These are phyloP conservation scores for Apiospora arundinis DNA, from an alignment of 2,329 filamentous ascomycete genomes.

Conservation along the genomic window DNA sequence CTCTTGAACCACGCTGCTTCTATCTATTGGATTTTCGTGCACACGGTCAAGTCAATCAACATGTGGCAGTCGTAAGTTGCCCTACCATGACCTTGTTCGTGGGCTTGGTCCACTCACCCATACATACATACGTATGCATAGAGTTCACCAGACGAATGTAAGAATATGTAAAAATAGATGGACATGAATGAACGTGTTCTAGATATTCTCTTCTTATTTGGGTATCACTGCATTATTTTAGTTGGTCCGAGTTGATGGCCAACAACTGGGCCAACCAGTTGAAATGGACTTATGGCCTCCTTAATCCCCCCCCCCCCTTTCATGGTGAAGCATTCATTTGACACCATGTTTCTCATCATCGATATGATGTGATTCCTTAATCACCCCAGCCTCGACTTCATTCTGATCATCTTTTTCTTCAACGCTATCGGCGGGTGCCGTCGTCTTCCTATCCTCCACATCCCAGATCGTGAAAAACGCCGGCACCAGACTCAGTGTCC, in stretches of 20 bases:
- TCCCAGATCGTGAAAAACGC: not conserved
- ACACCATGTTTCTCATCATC: not conserved
- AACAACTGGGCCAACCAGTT: not conserved
- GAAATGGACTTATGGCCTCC: not conserved
- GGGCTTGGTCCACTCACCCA: not conserved
- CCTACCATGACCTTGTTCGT: not conserved
- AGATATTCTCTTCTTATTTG: not conserved
- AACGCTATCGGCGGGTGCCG: not conserved
- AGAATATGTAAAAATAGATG: too few relatives aligned
- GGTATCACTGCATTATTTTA: not conserved
- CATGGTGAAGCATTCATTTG: not conserved
- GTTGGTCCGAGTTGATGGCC: slow-evolving; percentile 1
- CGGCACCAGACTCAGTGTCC: not conserved
- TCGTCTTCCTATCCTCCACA: not conserved
- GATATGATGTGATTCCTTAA: not conserved
- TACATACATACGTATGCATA: too few relatives aligned
- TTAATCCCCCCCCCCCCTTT: not conserved
- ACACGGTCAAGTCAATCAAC: not conserved
- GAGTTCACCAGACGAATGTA: too few relatives aligned
- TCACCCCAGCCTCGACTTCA: not conserved
- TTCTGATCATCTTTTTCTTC: not conserved
- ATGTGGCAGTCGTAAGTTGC: not conserved
- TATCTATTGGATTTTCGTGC: not conserved
- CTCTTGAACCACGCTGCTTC: too few relatives aligned
- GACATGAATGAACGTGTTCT: too few relatives aligned